These are phyloP conservation scores for Penstemon davidsonii DNA, from an alignment of 257 asterid species.

Conservation along the genomic window DNA sequence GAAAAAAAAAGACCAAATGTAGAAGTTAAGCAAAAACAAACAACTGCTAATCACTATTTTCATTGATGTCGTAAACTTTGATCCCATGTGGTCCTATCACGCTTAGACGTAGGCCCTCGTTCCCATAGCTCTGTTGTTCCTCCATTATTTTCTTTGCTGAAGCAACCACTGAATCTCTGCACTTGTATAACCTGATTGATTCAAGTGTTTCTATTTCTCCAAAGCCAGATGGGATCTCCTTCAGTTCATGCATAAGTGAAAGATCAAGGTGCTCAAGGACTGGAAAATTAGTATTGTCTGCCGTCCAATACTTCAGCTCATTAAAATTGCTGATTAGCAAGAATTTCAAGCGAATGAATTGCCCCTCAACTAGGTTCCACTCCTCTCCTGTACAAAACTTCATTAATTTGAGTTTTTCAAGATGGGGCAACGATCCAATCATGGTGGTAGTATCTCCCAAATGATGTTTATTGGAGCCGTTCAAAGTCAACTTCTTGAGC, in stretches of 20 bases:
- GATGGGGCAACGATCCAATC: neutral
- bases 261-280: neutral
- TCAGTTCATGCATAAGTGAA: neutral
- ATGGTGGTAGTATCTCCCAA: neutral
- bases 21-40: too few relatives aligned
- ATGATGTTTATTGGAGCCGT: neutral
- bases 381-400: neutral
- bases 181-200: neutral
- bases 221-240: neutral
- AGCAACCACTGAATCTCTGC: neutral
- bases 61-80: too few relatives aligned
- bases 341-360: slow-evolving; percentile 1
- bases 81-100: neutral
- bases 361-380: neutral
- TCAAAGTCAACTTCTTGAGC: neutral
- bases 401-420: neutral
- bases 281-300: neutral
- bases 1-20: too few relatives aligned
- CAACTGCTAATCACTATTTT: too few relatives aligned
- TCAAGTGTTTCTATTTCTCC: neutral
- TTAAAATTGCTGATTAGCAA: neutral
- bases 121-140: neutral
- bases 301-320: neutral
- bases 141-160: neutral
- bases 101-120: neutral